A percentile compares a stretch with the other conserved stretches of the same genome.
phyloP scores from a whole-genome alignment of 164 flowering plant genomes.

The Paratinospora sagittata region DNA sequence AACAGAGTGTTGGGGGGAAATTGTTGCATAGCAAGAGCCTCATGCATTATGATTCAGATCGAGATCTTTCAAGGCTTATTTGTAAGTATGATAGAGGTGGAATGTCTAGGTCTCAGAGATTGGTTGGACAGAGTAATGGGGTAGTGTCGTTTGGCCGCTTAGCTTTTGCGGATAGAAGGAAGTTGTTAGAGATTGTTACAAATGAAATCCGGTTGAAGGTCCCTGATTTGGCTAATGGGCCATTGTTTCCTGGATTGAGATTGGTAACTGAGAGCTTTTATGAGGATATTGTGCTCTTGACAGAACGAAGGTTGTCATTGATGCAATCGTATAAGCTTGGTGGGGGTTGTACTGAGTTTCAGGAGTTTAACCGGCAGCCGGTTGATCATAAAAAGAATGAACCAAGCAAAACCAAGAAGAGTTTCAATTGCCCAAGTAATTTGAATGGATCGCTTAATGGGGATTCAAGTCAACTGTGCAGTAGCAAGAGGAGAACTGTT shows the following conservation, averaged over 20 bases:
- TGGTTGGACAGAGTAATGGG: constrained; percentile 24
- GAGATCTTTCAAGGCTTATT: constrained; percentile 30
- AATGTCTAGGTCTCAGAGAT: constrained; percentile 44
- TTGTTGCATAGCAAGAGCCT: constrained; percentile 41
- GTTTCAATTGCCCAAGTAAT: constrained; percentile 30
- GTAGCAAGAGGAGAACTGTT: constrained; percentile 40
- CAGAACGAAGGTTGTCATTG: constrained; percentile 46
- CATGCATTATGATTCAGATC: constrained; percentile 22
- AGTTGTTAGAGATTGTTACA: constrained; percentile 57
- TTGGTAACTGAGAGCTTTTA: constrained; percentile 28
- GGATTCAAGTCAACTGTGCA: constrained; percentile 29
- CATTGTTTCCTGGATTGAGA: constrained; percentile 47
- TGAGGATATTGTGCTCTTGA: constrained; percentile 35
- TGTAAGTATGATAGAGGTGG: constrained; percentile 34
- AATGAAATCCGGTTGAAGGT: constrained; percentile 41
- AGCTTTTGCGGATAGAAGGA: constrained; percentile 74
- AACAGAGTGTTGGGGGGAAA: constrained; percentile 24
- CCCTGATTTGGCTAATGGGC: constrained; percentile 36
- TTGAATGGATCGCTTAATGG: constrained; percentile 21
- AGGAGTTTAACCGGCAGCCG: constrained; percentile 22
- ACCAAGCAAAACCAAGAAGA: constrained; percentile 40
- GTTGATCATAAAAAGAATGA: constrained; percentile 39
- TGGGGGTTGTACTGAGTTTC: constrained; percentile 24
- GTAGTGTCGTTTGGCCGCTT: constrained; percentile 53
- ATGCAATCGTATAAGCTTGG: constrained; percentile 41